Evolutionary conservation across 2,329 filamentous ascomycete genomes (phyloP).

Genomic region (Diplodia sapinea): DNA sequence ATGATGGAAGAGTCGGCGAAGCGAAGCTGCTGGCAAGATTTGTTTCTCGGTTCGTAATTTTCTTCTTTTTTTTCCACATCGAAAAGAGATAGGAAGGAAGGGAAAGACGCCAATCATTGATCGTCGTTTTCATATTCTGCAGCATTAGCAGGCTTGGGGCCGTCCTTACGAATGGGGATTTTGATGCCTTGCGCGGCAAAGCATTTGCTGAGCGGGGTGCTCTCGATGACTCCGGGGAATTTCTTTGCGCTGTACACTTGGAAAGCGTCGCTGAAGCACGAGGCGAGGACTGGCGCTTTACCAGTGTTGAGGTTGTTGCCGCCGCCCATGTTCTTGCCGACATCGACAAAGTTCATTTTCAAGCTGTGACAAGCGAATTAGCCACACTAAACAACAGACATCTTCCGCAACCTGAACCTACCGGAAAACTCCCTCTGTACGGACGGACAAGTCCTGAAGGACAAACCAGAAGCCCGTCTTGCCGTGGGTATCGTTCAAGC

Average conservation of each 20-base stretch:
- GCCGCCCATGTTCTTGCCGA: slow-evolving; percentile 60
- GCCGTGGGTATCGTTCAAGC: slow-evolving; percentile 76
- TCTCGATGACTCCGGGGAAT: slow-evolving; percentile 96
- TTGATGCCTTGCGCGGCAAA: slow-evolving; percentile 96
- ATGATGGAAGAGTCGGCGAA: slow-evolving; percentile 2
- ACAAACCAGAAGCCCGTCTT: slow-evolving; percentile 96
- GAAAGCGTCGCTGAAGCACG: slow-evolving; percentile 85
- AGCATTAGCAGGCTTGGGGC: slow-evolving; percentile 55
- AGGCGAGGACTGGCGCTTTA: slow-evolving; percentile 80
- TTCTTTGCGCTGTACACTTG: slow-evolving; percentile 97
- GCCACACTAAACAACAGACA: slow-evolving; percentile 5
- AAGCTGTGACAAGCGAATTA: slow-evolving; percentile 52
- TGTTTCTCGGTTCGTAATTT: background rate
- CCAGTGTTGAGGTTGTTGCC: slow-evolving; percentile 69
- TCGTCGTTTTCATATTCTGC: slow-evolving; percentile 53
- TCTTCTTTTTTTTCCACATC: background rate
- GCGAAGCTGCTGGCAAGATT: slow-evolving; percentile 2
- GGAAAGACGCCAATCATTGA: slow-evolving; percentile 27
- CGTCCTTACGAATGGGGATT: slow-evolving; percentile 93
- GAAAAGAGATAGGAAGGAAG: slow-evolving; percentile 4
- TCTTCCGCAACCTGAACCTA: slow-evolving; percentile 52
- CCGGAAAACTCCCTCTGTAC: slow-evolving; percentile 91
- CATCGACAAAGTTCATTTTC: slow-evolving; percentile 82
- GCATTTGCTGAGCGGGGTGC: slow-evolving; percentile 85
- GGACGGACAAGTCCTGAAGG: slow-evolving; percentile 90